A percentile compares a stretch with the other conserved stretches of the same genome.
These are phyloP conservation scores for Talaromyces proteolyticus DNA, from an alignment of 495 filamentous ascomycete genomes.

Conservation along the genomic window DNA sequence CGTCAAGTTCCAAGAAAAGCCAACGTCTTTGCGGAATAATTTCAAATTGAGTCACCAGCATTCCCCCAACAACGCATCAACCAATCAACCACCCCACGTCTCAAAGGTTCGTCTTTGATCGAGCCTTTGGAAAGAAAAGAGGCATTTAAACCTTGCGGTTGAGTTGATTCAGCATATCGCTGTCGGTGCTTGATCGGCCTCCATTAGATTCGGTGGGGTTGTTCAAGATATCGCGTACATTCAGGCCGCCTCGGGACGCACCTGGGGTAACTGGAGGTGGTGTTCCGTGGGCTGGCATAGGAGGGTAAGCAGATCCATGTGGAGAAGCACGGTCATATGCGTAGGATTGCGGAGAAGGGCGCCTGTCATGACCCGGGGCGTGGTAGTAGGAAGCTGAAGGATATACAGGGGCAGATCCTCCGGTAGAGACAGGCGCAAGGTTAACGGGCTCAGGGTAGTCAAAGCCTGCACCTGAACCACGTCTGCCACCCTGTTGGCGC, in stretches of 20 bases:
- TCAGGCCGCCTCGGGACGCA: conserved; percentile 39
- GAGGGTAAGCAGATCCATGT: conserved; percentile 44
- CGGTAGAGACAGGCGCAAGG: conserved; percentile 47
- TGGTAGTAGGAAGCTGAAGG: conserved; percentile 44
- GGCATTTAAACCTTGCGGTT: conserved; percentile 37
- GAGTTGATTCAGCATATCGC: conserved; percentile 50
- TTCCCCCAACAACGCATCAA: neutral
- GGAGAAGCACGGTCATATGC: conserved; percentile 44
- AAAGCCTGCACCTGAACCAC: conserved; percentile 41
- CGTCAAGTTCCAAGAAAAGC: neutral
- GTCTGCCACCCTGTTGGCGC: conserved; percentile 37
- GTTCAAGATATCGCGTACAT: conserved; percentile 46
- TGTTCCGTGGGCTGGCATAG: conserved; percentile 28
- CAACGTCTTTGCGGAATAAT: neutral
- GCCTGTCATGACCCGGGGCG: conserved; percentile 36
- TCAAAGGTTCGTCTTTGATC: neutral
- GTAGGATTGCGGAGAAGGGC: conserved; percentile 45
- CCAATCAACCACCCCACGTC: neutral
- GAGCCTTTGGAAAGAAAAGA: neutral
- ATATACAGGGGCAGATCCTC: conserved; percentile 42
- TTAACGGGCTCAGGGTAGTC: conserved; percentile 52
- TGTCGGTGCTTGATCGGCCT: conserved; percentile 48
- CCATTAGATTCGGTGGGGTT: conserved; percentile 31
- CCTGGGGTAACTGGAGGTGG: conserved; percentile 32
- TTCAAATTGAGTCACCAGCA: neutral